Base-by-base conservation (phyloP, 2,329 filamentous ascomycete species). In the Cytospora paraplurivora region DNA sequence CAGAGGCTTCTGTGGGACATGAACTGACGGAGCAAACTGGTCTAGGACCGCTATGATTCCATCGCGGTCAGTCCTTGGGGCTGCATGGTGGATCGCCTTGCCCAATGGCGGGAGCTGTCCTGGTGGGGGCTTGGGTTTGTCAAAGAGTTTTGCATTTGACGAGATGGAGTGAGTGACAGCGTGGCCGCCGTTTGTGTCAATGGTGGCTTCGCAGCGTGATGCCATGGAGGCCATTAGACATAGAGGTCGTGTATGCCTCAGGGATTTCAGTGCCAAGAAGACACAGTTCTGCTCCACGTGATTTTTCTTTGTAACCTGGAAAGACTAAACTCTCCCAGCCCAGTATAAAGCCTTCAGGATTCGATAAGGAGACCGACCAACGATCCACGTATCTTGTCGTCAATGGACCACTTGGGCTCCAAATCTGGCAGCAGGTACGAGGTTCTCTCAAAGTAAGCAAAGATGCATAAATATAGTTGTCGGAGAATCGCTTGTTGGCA, bases 1-100 rank as follows among this genome's bases (percentile, higher is more conserved):
- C 37, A 89, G 75, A 11, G 89, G 88, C n/a, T 85, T 77, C 63
- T 79, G 79, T 1, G 86, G 85, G 5, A 85, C 82, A 60, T 76
- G 69, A 44, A 78, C 69, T 19, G 77, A 64, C 52, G 77, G 75
- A 3, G 69, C 71, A 62, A 76, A 72, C 51, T 73, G 71, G 33
- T 69, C 64, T 55, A 79, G 75, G 3, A 75, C 72, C 13, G 72
- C 69, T 3, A 68, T 68, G 38, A 78, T 70, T 5, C 76, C 76
- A 50, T 74, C 65, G 12, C 72, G 71, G 56, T 74, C 70, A 12
- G 74, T 68, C 56, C 71, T 72, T 11, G 63, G 67, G 0, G 68
- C 56, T 51, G 67, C 66, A 7, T 67, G 65, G n/a, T 69, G 67
- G 11, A 64, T 34, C 15, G 64, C 57, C 7, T 54, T 68, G 4